A percentile compares a stretch with the other conserved stretches of the same genome.
phyloP scores from a whole-genome alignment of 2,329 filamentous ascomycete species.

The Apiospora hydei region DNA sequence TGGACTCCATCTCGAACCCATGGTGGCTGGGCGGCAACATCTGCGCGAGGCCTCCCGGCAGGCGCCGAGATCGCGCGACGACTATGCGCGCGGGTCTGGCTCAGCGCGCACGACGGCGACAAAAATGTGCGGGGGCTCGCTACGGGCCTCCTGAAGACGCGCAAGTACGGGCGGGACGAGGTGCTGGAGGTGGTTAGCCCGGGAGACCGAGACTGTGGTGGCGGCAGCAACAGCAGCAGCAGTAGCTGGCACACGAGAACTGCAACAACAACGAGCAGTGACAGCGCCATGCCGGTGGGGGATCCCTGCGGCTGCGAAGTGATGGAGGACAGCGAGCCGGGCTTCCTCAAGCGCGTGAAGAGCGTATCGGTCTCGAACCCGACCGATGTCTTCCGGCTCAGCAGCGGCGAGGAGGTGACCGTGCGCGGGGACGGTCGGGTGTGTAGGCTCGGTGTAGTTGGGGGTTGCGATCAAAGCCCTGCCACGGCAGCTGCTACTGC shows the following conservation, averaged over 20 bases:
- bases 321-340: neutral
- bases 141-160: conserved; percentile 57
- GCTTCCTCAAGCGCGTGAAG: conserved; percentile 4
- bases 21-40: conserved; percentile 69
- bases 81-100: conserved; percentile 63
- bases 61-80: conserved; percentile 63
- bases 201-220: conserved; percentile 1
- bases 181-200: conserved; percentile 45
- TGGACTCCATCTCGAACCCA: conserved; percentile 64
- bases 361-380: conserved; percentile 26
- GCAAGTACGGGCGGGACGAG: conserved; percentile 52
- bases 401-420: conserved; percentile 51
- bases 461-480: neutral
- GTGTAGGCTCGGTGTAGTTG: conserved; percentile 24
- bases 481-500: neutral
- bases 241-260: conserved; percentile 32
- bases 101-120: conserved; percentile 67
- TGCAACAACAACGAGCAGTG: conserved; percentile 24
- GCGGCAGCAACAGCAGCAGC: conserved; percentile 22
- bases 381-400: conserved; percentile 51
- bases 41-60: conserved; percentile 61
- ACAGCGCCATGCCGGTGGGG: neutral
- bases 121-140: conserved; percentile 62
- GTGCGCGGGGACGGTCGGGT: conserved; percentile 50
- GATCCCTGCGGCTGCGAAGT: conserved; percentile 7